A percentile compares a stretch with the other conserved stretches of the same genome.
These are phyloP conservation scores for Phytophthora pluvialis DNA, from an alignment of 352 stramenopile genomes.

Conservation along the genomic window DNA sequence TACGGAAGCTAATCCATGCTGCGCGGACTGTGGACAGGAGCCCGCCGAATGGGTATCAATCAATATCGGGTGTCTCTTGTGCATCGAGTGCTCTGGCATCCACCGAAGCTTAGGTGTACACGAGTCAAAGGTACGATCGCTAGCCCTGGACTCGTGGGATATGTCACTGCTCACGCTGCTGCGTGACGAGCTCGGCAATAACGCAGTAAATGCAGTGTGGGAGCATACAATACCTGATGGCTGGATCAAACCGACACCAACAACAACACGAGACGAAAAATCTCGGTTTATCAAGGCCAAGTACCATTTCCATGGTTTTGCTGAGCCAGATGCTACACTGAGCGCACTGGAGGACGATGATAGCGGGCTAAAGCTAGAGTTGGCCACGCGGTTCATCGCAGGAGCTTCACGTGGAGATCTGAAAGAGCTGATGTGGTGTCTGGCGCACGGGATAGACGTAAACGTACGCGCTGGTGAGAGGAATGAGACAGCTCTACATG, in stretches of 20 bases:
- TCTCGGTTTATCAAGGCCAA: slow-evolving; percentile 87
- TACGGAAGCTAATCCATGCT: slow-evolving; percentile 58
- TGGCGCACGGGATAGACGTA: slow-evolving; percentile 84
- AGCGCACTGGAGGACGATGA: slow-evolving; percentile 34
- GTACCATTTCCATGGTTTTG: slow-evolving; percentile 83
- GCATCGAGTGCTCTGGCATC: slow-evolving; percentile 97
- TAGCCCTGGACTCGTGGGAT: slow-evolving; percentile 91
- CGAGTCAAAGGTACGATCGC: slow-evolving; percentile 96
- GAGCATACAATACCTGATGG: slow-evolving; percentile 59
- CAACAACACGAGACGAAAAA: slow-evolving; percentile 72
- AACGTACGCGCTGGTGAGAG: slow-evolving; percentile 54
- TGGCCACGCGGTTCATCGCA: slow-evolving; percentile 56
- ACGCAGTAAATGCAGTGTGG: slow-evolving; percentile 71
- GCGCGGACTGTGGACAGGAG: slow-evolving; percentile 75
- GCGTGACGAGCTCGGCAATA: slow-evolving; percentile 75
- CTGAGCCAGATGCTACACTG: slow-evolving; percentile 36
- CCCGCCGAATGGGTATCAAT: slow-evolving; percentile 96
- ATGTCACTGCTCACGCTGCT: slow-evolving; percentile 75
- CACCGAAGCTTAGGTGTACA: slow-evolving; percentile 97
- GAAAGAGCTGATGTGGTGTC: slow-evolving; percentile 73
- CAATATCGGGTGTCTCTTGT: slow-evolving; percentile 96
- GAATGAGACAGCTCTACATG: slow-evolving; percentile 70
- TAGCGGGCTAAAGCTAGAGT: slow-evolving; percentile 32
- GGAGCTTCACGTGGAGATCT: slow-evolving; percentile 50
- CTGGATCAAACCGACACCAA: slow-evolving; percentile 58